Evolutionary conservation across 2,329 filamentous ascomycete species (phyloP).

Genomic region (Fusarium austroafricanum): DNA sequence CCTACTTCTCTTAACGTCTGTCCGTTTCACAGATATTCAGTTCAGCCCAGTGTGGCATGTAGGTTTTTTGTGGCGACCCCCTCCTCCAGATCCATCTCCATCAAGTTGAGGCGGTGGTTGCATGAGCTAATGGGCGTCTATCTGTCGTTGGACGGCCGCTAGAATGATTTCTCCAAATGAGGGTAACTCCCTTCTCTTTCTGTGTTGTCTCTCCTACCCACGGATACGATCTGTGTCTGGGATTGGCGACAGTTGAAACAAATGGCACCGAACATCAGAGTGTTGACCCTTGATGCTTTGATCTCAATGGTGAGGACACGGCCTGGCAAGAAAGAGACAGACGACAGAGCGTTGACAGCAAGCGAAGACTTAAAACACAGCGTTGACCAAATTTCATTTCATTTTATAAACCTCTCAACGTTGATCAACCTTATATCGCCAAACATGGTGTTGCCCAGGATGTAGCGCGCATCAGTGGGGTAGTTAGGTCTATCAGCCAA

Average conservation of each 20-base stretch:
- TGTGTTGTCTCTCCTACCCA: constrained; percentile 9
- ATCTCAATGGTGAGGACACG: constrained; percentile 23
- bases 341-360: constrained; percentile 1
- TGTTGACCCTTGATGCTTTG: constrained; percentile 24
- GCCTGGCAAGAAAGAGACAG: constrained; percentile 19
- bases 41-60: constrained; percentile 36
- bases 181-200: not conserved
- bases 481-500: constrained; percentile 1
- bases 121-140: constrained; percentile 34
- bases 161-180: constrained; percentile 16
- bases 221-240: constrained; percentile 27
- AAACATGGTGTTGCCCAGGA: constrained; percentile 28
- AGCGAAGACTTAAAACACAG: not conserved
- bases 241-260: constrained; percentile 39
- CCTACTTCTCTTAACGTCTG: constrained; percentile 1
- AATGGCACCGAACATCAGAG: constrained; percentile 30
- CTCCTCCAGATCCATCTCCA: constrained; percentile 14
- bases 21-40: constrained; percentile 15
- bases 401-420: constrained; percentile 10
- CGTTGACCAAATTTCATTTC: constrained; percentile 19
- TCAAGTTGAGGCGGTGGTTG: constrained; percentile 37
- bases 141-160: constrained; percentile 39
- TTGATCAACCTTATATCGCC: constrained; percentile 20
- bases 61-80: constrained; percentile 37
- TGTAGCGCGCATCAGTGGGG: constrained; percentile 32